Base-by-base conservation (phyloP, 1,284 basidiomycete genomes). In the Anthracocystis panici-leucophaei region DNA sequence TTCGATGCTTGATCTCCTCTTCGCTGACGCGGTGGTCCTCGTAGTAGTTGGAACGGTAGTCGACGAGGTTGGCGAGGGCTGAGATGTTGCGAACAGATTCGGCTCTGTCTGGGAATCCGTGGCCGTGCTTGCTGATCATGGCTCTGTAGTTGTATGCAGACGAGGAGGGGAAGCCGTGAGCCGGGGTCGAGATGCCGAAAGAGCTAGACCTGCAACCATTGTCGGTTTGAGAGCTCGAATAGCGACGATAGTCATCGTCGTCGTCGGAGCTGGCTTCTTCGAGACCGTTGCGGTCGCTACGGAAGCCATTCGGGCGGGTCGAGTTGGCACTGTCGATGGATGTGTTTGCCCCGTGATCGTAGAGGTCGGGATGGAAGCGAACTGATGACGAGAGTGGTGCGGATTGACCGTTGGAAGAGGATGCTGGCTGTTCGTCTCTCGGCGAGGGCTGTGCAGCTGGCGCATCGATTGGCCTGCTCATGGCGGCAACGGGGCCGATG, bases 71-170 rank as follows among this genome's bases (percentile, higher is more conserved):
- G 56, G 76, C 75, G 18, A 83, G 76, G 14, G 65, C 78, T 14
- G 75, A 68, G 48, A 83, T 65, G 68, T 82, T 80, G 31, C 73
- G 70, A 11, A 83, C 63, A 12, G 82, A 83, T 8, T 77, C 78
- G 21, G 72, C 79, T 25, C 60, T 44, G 38, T 79, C 57, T 11
- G 79, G 79, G 41, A 80, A 80, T 25, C 70, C 63, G 46, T 80
- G 79, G 4, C 69, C 67, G 45, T 77, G 73, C 14, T 55, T 75
- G 63, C 67, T 71, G 45, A 74, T 65, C 60, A 67, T 64, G 35
- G 61, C 73, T 31, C 41, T 65, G 50, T 65, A 65, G 51, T 65
- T 62, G 58, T 76, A 70, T 1, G 73, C 64, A 5, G 65, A 64
- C 7, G 71, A 68, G 20, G 70, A 68, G 5, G 71, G 71, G 9